A percentile compares a stretch with the other conserved stretches of the same genome.
Evolutionary conservation across 441 rosid genomes (phyloP).

Genomic region (Erysimum cheiri): DNA sequence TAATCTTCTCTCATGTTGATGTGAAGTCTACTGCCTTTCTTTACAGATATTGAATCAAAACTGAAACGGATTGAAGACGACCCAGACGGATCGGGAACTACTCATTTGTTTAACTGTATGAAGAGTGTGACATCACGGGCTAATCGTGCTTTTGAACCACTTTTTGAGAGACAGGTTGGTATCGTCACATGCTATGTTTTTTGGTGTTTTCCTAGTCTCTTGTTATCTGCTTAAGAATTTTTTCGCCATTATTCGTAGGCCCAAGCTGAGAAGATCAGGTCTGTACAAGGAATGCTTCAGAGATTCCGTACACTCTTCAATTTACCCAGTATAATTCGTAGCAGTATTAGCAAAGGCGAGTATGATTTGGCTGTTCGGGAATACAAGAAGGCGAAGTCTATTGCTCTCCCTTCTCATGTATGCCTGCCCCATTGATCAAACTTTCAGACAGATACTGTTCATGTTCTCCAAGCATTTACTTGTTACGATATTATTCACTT

Average conservation of each 20-base stretch:
- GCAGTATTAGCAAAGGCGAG: conserved; percentile 92
- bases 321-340: conserved; percentile 92
- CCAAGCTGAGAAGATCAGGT: conserved; percentile 97
- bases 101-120: conserved; percentile 82
- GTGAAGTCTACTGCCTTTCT: conserved; percentile 30
- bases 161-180: conserved; percentile 96
- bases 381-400: conserved; percentile 96
- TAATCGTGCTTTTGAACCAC: conserved; percentile 85
- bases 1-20: conserved; percentile 32
- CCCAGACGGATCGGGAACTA: conserved; percentile 95
- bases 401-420: conserved; percentile 97
- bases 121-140: conserved; percentile 85
- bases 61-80: conserved; percentile 92
- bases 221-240: conserved; percentile 26
- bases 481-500: neutral
- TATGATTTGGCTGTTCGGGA: conserved; percentile 96
- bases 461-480: conserved; percentile 13
- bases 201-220: conserved; percentile 31
- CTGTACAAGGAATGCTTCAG: conserved; percentile 99
- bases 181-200: neutral
- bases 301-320: conserved; percentile 93
- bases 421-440: conserved; percentile 36
- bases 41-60: conserved; percentile 88
- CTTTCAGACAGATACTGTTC: conserved; percentile 9
- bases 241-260: conserved; percentile 54